Evolutionary conservation across 179 eudicot species (phyloP), one percentile per base, ranked within the genome.

Genomic region (Beta lomatogona): DNA sequence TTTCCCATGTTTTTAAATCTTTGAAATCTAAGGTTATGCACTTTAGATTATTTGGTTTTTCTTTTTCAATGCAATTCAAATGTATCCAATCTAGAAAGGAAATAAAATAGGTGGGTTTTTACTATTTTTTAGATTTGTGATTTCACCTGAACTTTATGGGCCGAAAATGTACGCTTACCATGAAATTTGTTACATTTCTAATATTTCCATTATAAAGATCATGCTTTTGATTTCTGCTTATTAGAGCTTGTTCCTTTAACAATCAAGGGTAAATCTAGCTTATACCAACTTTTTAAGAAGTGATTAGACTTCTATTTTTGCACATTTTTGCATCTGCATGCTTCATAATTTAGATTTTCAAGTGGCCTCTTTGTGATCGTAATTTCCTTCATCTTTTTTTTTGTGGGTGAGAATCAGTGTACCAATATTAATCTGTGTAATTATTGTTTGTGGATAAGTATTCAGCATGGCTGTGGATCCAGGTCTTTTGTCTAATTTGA

Each of bases 1-100:
- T 67, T 31, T 16, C 82, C 79, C 80, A 58, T 73, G 46, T 77
- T 52, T 57, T 64, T 22, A 4, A 16, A 18, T 67, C 59, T 77
- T 19, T 48, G 58, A 10, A 82, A 77, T 77, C 66, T 58, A 13
- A 55, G 68, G 10, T 68, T 61, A 21, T 13, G 9, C 41, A 36
- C 41, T 36, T 57, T 54, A 25, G 67, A 5, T 63, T 78, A 21
- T 13, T 5, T 46, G 16, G 0, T 46, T 15, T 9, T 52, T 9
- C 19, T 53, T 61, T 66, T 82, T 9, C n/a, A 25, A 36, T 19
- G 45, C 10, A 58, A 22, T 59, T 72, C 53, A 1, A 70, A 70
- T 48, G 71, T 52, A 12, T 28, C 73, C 16, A 61, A 60, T 54
- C 50, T 31, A 13, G 76, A 44, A 53, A 57, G 19, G 57, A 79